Evolutionary conservation across 2,329 filamentous ascomycete genomes (phyloP), one percentile per base, ranked within the genome.

Genomic region (Drechslerella stenobrocha): DNA sequence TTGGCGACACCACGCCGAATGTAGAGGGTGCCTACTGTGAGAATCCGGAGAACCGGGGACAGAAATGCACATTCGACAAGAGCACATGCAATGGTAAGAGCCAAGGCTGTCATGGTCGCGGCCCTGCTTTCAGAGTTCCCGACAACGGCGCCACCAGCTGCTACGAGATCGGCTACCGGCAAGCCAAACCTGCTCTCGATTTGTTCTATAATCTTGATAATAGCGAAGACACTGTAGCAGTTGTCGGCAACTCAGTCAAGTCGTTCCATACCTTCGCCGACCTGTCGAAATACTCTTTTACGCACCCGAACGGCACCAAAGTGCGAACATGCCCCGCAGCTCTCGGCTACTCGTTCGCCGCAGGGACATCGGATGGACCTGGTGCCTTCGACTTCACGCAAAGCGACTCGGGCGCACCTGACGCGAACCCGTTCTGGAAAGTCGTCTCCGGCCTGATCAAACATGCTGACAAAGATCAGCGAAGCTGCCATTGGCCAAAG

Each of bases 321-420:
- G 88, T 85, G 4, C 80, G 78, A 50, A 95, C 91, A 0, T 97
- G 92, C 72, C 87, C 90, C 2, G 91, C 91, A 0, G 90, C 90
- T 0, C 79, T 97, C 65, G 92, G 92, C 3, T 95, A 93, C 75
- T 91, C 88, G 0, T 97, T 97, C 75, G 92, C 92, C 0, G 92
- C 89, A 0, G 92, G 92, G 8, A 97, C 92, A 0, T 89, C 89
- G 0, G 92, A 97, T 75, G 90, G 92, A 3, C 91, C 92, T 0
- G 92, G 92, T 0, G 85, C 85, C 0, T 95, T 96, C 73, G 92
- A 97, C 76, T 96, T 97, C 75, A 93, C 89, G 1, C 92, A 97
- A 74, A 91, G 90, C 71, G 83, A 88, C 70, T 86, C 86, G 0
- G 86, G 85, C 28, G 80, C 83, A n/a, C 86, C 89, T 0, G 82